Evolutionary conservation across 192 early-diverging fungal species (phyloP), one percentile per base, ranked within the genome.

Genomic region (Chytriomyces sp.): DNA sequence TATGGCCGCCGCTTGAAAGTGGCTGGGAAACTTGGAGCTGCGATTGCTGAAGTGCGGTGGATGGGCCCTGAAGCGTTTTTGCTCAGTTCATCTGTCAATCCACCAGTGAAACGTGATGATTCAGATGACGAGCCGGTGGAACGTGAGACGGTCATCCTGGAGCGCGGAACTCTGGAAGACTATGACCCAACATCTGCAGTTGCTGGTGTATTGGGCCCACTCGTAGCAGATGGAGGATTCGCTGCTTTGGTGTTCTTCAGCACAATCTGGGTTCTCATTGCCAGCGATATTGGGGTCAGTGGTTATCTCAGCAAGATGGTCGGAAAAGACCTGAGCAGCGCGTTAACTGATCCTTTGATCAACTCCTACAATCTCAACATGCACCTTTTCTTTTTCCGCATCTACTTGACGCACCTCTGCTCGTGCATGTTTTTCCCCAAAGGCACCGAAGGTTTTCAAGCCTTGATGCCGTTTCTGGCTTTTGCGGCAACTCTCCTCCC

Each of bases 11-110:
- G 63, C 23, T 45, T 75, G 24, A 43, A 53, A 28, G 49, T 45
- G 20, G 24, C 66, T 6, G 10, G 53, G 13, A 62, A 60, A 43
- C 47, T 62, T 10, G 73, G 73, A 4, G 63, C 62, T 23, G 73
- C 73, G 9, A 44, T 75, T 13, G 73, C 73, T 10, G 73, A 75
- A 48, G 45, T 75, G 6, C 73, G 73, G 5, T 75, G 73, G 73
- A 50, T 75, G 73, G 73, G 73, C 9, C 46, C 50, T 45, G 73
- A 64, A 11, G 73, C 73, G 3, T 75, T 75, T 50, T 49, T 57
- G 11, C 45, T 47, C 61, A 28, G 10, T 10, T 64, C 28, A 11
- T 13, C 13, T 57, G 53, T 20, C 53, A 57, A 20, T 20, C 53
- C 20, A 13, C 53, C 53, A 57, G 53, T 13, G 20, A 20, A 57